A percentile compares a stretch with the other conserved stretches of the same genome.
Conservation (phyloP, 495 filamentous ascomycete species). For the Xylaria sp. region DNA sequence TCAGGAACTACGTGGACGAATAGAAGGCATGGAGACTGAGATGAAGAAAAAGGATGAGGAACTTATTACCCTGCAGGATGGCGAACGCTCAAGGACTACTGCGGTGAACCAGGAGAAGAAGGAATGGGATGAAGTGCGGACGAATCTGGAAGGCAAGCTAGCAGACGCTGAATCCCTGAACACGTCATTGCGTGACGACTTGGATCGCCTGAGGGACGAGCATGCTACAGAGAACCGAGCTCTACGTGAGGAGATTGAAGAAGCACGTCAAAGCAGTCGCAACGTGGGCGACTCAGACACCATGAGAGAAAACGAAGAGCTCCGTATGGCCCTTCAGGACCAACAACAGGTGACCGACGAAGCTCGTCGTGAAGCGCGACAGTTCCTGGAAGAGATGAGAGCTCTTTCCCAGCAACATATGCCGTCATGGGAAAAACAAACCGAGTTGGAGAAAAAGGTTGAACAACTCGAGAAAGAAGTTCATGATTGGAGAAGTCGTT, state of each 20-base stretch:
- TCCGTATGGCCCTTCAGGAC: constrained; percentile 72
- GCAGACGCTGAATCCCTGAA: constrained; percentile 78
- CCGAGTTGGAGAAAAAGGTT: constrained; percentile 74
- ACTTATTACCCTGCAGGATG: constrained; percentile 47
- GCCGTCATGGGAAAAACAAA: constrained; percentile 80
- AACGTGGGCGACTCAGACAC: constrained; percentile 63
- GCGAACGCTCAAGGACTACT: constrained; percentile 50
- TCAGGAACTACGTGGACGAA: constrained; percentile 72
- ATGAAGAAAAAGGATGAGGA: constrained; percentile 61
- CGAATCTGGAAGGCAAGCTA: constrained; percentile 80
- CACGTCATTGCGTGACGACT: constrained; percentile 74
- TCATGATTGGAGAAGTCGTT: constrained; percentile 86
- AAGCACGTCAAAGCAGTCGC: constrained; percentile 46
- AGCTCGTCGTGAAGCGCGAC: constrained; percentile 82
- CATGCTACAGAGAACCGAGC: constrained; percentile 69
- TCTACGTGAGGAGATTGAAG: constrained; percentile 69
- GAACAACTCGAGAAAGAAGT: constrained; percentile 79
- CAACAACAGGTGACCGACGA: constrained; percentile 88
- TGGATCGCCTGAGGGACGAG: constrained; percentile 73
- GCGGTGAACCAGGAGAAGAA: constrained; percentile 63
- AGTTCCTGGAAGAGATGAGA: constrained; percentile 90
- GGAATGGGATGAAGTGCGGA: constrained; percentile 77
- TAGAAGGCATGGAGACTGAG: constrained; percentile 71
- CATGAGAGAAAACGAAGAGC: constrained; percentile 71
- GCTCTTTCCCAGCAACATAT: constrained; percentile 78